A percentile compares a stretch with the other conserved stretches of the same genome.
phyloP scores from a whole-genome alignment of 805 yeast genomes.

The Barnettozyma sp. region DNA sequence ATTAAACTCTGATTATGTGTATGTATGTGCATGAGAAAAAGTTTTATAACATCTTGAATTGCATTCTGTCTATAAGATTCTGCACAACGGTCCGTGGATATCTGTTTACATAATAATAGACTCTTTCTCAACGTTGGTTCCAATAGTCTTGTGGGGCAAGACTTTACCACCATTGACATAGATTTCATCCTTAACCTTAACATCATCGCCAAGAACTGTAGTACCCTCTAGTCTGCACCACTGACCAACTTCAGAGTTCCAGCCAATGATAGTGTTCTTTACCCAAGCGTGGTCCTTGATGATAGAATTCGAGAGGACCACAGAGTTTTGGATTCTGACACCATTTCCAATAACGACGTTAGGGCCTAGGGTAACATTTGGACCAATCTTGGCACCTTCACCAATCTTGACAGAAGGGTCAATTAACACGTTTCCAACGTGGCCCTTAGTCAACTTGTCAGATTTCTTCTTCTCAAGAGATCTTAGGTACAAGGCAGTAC shows the following conservation, averaged over 20 bases:
- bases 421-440: constrained; percentile 81
- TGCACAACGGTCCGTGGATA: too few relatives aligned
- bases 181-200: constrained; percentile 95
- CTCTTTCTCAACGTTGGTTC: constrained; percentile 94
- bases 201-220: constrained; percentile 98
- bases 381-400: constrained; percentile 92
- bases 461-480: constrained; percentile 80
- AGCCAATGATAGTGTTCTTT: constrained; percentile 95
- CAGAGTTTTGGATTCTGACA: constrained; percentile 96
- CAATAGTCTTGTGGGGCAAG: constrained; percentile 95
- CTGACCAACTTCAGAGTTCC: constrained; percentile 97
- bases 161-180: constrained; percentile 99
- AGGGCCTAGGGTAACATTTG: constrained; percentile 96
- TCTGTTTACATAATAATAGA: constrained; percentile 83
- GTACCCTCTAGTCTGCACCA: constrained; percentile 99
- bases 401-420: constrained; percentile 94
- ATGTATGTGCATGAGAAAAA: too few relatives aligned
- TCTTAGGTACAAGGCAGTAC: constrained; percentile 86
- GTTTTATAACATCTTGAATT: too few relatives aligned
- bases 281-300: constrained; percentile 98
- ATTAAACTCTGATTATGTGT: too few relatives aligned
- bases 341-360: constrained; percentile 95
- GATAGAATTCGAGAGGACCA: constrained; percentile 81
- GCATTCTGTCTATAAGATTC: too few relatives aligned
- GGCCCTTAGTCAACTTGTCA: constrained; percentile 57